Percentiles rank a stretch among this genome's conserved stretches.
phyloP scores from a whole-genome alignment of 257 asterid species.

The Nyctanthes arbortristis region DNA sequence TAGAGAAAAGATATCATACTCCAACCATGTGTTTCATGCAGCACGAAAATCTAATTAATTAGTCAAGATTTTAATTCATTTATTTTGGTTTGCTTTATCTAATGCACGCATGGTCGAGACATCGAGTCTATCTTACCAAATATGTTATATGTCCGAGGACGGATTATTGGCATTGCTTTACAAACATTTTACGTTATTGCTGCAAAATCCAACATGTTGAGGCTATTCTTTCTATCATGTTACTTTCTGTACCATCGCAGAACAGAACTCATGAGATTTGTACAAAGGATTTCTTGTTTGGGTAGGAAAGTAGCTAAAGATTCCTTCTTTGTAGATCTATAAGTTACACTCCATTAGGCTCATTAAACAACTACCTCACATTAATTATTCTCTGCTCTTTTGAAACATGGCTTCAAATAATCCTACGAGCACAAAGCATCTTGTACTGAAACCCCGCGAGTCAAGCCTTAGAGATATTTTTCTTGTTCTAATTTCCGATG shows the following conservation, averaged over 20 bases:
- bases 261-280: not conserved
- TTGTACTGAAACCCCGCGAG: slow-evolving; percentile 21
- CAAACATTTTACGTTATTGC: not conserved
- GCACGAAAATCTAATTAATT: slow-evolving; percentile 7
- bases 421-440: not conserved
- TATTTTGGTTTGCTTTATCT: too few species aligned
- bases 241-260: not conserved
- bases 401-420: slow-evolving; percentile 19
- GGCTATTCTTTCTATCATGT: not conserved
- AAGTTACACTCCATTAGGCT: not conserved
- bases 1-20: not conserved
- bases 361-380: not conserved
- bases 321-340: not conserved
- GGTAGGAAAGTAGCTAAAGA: slow-evolving; percentile 7
- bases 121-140: too few species aligned
- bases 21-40: slow-evolving; percentile 8
- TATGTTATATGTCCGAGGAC: too few species aligned
- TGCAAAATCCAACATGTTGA: not conserved
- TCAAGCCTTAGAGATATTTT: slow-evolving; percentile 22
- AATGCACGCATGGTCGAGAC: too few species aligned
- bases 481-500: slow-evolving; percentile 12
- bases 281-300: slow-evolving; percentile 16
- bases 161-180: slow-evolving; percentile 4
- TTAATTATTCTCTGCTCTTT: not conserved
- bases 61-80: not conserved